A percentile compares a stretch with the other conserved stretches of the same genome.
Evolutionary conservation across 2,329 filamentous ascomycete genomes (phyloP).

Genomic region (Fonsecaea monophora): DNA sequence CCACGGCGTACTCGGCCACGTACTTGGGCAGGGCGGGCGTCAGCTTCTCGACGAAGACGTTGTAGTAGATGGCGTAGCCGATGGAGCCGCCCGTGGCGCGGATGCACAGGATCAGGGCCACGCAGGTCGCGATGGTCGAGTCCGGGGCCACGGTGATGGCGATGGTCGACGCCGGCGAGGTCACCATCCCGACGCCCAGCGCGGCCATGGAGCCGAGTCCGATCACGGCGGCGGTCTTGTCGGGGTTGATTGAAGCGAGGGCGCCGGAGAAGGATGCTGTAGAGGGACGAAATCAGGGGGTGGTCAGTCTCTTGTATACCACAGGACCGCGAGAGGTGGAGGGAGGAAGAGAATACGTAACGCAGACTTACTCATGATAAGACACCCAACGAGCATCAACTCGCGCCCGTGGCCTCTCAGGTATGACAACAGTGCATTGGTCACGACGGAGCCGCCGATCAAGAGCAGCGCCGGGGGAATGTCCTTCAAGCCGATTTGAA

Average conservation of each 20-base stretch:
- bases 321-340: background rate
- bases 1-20: constrained; percentile 15
- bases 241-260: constrained; percentile 1
- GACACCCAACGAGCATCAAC: constrained; percentile 11
- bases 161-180: constrained; percentile 1
- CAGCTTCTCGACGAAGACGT: constrained; percentile 14
- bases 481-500: constrained; percentile 9
- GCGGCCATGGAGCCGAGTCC: constrained; percentile 7
- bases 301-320: background rate
- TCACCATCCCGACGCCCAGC: constrained; percentile 11
- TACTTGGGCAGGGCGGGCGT: constrained; percentile 10
- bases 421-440: background rate
- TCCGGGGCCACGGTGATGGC: constrained; percentile 9
- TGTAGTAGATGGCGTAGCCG: constrained; percentile 17
- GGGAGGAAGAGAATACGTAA: background rate
- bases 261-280: background rate
- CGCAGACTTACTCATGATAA: constrained; percentile 12
- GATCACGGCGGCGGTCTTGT: background rate
- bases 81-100: constrained; percentile 12
- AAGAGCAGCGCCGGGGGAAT: constrained; percentile 5
- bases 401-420: constrained; percentile 4
- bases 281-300: background rate
- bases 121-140: constrained; percentile 14
- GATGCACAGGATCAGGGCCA: constrained; percentile 15
- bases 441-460: constrained; percentile 6